Base-by-base conservation (phyloP, 495 filamentous ascomycete species). In the Podospora pseudoanserina region DNA sequence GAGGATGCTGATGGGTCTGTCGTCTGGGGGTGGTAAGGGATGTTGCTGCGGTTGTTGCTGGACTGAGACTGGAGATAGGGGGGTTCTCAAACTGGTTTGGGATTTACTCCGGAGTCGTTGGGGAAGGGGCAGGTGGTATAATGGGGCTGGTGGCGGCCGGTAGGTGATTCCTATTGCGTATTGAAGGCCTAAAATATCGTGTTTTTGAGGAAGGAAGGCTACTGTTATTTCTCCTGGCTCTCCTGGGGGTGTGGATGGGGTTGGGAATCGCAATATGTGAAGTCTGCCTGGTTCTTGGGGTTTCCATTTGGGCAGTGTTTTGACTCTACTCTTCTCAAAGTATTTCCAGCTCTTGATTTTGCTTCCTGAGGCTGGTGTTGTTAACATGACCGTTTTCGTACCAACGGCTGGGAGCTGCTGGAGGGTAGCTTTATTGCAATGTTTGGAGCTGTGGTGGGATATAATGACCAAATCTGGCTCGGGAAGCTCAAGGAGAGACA, bases 151-250 rank as follows among this genome's bases (percentile, higher is more conserved):
- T 13, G 65, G 87, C 26, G 89, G 82, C 26, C 84, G 82, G 72
- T 92, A 92, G 1, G 89, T 92, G 30, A 92, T 90, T 44, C 87
- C 88, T 59, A 92, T 81, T 5, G 89, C 90, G 11, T 83, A 85
- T 71, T 91, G 89, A 1, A 91, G 70, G 23, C 86, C 84, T 0
- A 84, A 82, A 3, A 90, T 62, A 72, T 92, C 89, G 57, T 81
- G 72, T 72, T 85, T 86, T 49, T 88, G 85, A 2, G 86, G 80
- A 32, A 92, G 83, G 70, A 85, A 88, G 5, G 88, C 82, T 11
- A 92, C 80, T 18, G 88, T 90, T 9, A 89, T 85, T 77, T 88
- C 88, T 19, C 90, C 90, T 32, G 78, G 77, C 53, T 77, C 70
- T 9, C 86, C 85, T 34, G 77, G 78, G 4, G 77, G 72, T 16